A percentile compares a stretch with the other conserved stretches of the same genome.
Conservation (phyloP, 139 green algal genomes). For the Asterochloris sp. region DNA sequence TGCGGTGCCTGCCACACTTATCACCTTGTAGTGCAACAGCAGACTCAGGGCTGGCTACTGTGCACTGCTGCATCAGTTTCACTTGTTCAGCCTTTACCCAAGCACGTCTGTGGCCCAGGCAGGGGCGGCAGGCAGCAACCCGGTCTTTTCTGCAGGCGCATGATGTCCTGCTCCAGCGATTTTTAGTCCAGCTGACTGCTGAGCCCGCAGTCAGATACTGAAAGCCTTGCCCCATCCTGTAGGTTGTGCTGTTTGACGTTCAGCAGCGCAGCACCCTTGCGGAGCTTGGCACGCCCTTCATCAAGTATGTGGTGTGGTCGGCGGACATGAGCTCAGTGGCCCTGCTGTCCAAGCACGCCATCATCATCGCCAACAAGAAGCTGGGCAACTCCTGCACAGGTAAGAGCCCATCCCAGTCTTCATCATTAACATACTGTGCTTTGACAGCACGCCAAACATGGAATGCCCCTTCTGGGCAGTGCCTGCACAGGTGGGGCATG, state of each 20-base stretch:
- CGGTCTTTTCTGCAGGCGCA: no score
- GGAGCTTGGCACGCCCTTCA: constrained; percentile 84
- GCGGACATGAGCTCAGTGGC: constrained; percentile 90
- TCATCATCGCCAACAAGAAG: constrained; percentile 94
- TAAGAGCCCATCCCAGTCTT: background rate
- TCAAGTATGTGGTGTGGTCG: constrained; percentile 99
- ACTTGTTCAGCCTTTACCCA: no score
- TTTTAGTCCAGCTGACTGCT: no score
- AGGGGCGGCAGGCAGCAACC: no score
- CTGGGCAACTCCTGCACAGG: constrained; percentile 78
- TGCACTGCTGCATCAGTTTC: no score
- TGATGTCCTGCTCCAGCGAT: no score
- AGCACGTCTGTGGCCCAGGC: no score
- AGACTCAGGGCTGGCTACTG: no score
- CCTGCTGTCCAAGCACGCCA: constrained; percentile 96
- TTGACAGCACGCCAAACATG: background rate
- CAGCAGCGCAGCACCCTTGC: constrained; percentile 87
- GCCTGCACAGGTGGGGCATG: no score
- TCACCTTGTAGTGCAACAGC: no score
- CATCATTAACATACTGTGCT: background rate
- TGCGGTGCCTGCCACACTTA: no score
- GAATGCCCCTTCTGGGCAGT: background rate
- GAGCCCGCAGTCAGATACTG: no score
- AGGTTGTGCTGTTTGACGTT: constrained; percentile 95
- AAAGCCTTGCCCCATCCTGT: background rate